Base-by-base conservation (phyloP, 23 red algal genomes). In the Gracilaria gracilis region DNA sequence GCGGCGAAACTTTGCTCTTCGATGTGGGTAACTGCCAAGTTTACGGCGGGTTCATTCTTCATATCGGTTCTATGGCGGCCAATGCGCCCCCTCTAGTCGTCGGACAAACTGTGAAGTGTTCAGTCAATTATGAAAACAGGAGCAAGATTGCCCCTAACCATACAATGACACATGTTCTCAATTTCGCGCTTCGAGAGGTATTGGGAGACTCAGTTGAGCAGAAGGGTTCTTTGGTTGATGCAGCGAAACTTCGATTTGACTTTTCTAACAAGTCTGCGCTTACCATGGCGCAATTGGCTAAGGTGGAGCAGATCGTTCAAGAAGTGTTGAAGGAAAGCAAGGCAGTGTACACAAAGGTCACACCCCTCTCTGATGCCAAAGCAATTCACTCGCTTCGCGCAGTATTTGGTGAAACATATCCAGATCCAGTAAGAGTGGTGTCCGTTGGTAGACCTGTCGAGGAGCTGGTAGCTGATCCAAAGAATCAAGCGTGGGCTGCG, bases 321-420 rank as follows among this genome's bases (percentile, higher is more conserved):
- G 17, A 20, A 34, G 59, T 82, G 35, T 83, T 99, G 49, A 82
- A 82, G 16, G 89, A 89, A 14, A 73, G 53, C 34, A 77, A 95
- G 50, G 31, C 82, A 9, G 97, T 99, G 0, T 96, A 95, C 53
- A 85, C 93, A 16, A 67, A 86, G 44, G 93, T 96, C 23, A 88
- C 85, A 15, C 85, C 94, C 3, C 84, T 96, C 21, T 55, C 53
- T 15, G 82, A 91, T 38, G 94, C 97, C 36, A 80, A 88, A 27
- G 79, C 74, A 55, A 95, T 99, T 76, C 94, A 93, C 49, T 80
- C 84, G 19, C 65, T 99, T 0, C 90, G 97, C 54, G 97, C 97
- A 3, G 95, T 99, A 25, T 99, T 99, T 55, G 95, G 95, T 67
- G 97, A 99, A 89, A 91, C 86, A n/a, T 99, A 99, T 74, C 97